These are phyloP conservation scores for Agapanthus africanus DNA, from an alignment of 106 monocot genomes.

Conservation along the genomic window DNA sequence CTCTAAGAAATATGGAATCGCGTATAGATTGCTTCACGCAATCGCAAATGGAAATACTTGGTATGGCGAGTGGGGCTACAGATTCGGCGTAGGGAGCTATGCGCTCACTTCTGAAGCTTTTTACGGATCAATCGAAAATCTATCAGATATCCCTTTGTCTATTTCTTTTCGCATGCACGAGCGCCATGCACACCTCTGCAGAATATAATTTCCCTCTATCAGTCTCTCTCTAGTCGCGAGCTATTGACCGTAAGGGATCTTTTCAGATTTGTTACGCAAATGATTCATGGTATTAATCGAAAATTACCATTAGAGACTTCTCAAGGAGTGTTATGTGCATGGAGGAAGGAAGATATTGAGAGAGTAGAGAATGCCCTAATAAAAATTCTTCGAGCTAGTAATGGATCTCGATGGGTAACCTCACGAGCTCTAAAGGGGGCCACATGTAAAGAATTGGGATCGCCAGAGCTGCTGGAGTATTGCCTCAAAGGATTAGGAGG, in stretches of 20 bases:
- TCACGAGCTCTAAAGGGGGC: conserved; percentile 48
- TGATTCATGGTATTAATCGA: conserved; percentile 11
- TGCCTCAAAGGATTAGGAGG: conserved; percentile 48
- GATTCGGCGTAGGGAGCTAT: conserved; percentile 63
- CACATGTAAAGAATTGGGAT: not conserved
- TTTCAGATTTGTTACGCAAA: conserved; percentile 18
- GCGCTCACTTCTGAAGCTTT: conserved; percentile 37
- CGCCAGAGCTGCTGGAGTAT: conserved; percentile 41
- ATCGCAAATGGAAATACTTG: conserved; percentile 44
- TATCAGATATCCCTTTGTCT: conserved; percentile 43
- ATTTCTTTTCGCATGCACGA: conserved; percentile 34
- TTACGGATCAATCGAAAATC: conserved; percentile 27
- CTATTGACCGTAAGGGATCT: conserved; percentile 46
- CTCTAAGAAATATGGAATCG: conserved; percentile 68
- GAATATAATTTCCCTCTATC: conserved; percentile 45
- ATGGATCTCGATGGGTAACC: conserved; percentile 30
- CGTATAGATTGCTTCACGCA: conserved; percentile 55
- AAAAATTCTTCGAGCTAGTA: conserved; percentile 42
- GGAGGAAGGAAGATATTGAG: conserved; percentile 35
- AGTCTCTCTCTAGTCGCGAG: conserved; percentile 32
- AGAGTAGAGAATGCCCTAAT: conserved; percentile 29
- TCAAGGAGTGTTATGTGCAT: conserved; percentile 12
- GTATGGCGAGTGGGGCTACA: conserved; percentile 84
- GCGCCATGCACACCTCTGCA: conserved; percentile 30
- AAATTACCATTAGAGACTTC: not conserved